Base-by-base conservation (phyloP, 495 filamentous ascomycete species). In the Sabuloglossum arenarium region DNA sequence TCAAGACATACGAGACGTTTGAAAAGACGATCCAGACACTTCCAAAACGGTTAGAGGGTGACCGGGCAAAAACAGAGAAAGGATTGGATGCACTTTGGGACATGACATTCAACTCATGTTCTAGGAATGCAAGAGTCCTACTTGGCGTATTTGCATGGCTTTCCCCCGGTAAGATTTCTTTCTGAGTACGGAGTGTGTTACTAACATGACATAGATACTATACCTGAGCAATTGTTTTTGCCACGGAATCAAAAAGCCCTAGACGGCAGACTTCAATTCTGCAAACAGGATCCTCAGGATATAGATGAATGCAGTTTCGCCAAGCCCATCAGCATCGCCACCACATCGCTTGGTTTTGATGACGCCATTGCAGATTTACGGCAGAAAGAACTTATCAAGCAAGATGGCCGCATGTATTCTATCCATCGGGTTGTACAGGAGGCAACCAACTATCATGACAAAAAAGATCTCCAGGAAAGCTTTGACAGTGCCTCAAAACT, bases 341-440 rank as follows among this genome's bases (percentile, higher is more conserved):
- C 39, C n/a, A 19, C 39, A 4, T 43, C 39, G 5, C n/a, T n/a
- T 43, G 39, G 4, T 19, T 21, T 43, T 23, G n/a, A 19, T 19
- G 12, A 19, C 0, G 39, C 39, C n/a, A 21, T 43, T 21, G 16
- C 5, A 4, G 39, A 43, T 21, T 21, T 43, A 3, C 3, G 1
- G n/a, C 11, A 43, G 16, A 21, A 19, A 21, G 10, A 46, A 8
- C 59, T 61, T 19, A 47, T 61, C 30, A 61, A 59, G 19, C 37
- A 52, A 53, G 59, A 59, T 34, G 32, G 29, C 8, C 53, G 39
- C 9, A 29, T 37, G 0, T 42, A 25, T 37, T 56, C 59, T 0
- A 56, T 59, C 27, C 60, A 61, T 60, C 54, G 60, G 2, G 55
- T 61, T 4, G 60, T 61, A 8, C 60, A 61, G 51, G 55, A 55